Percentiles rank a stretch among this genome's conserved stretches.
phyloP scores from a whole-genome alignment of 768 basidiomycete genomes.

The Suillus luteus region DNA sequence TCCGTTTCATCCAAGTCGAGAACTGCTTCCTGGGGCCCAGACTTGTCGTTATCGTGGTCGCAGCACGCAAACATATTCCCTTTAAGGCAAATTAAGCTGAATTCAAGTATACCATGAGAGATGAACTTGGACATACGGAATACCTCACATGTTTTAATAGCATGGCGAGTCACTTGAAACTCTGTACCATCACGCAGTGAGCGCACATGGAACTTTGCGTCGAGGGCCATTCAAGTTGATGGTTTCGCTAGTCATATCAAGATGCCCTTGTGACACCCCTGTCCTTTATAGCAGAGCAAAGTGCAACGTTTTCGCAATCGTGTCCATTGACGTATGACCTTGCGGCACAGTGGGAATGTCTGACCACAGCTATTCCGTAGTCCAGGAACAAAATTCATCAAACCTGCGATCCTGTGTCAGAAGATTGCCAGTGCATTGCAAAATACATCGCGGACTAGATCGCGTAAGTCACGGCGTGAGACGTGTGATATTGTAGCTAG shows the following conservation, averaged over 20 bases:
- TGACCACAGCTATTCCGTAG: slow-evolving; percentile 5
- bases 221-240: slow-evolving; percentile 11
- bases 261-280: slow-evolving; percentile 1
- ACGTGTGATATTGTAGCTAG: slow-evolving; percentile 37
- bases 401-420: background rate
- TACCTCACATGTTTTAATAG: slow-evolving; percentile 57
- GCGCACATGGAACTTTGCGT: slow-evolving; percentile 56
- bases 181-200: slow-evolving; percentile 52
- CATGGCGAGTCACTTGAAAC: slow-evolving; percentile 51
- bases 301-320: background rate
- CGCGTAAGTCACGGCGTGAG: slow-evolving; percentile 42
- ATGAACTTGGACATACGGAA: slow-evolving; percentile 50
- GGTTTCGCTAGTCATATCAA: background rate
- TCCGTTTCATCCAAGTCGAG: slow-evolving; percentile 60
- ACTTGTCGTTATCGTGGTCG: slow-evolving; percentile 32
- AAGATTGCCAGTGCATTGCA: slow-evolving; percentile 37
- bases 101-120: background rate
- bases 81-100: slow-evolving; percentile 26
- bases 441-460: slow-evolving; percentile 42
- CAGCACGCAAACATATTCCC: slow-evolving; percentile 73
- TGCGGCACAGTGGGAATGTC: slow-evolving; percentile 7
- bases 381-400: background rate
- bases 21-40: slow-evolving; percentile 28
- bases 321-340: background rate
- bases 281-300: background rate